These are phyloP conservation scores for Metschnikowia lochheadii DNA, from an alignment of 805 yeast genomes.

Conservation along the genomic window DNA sequence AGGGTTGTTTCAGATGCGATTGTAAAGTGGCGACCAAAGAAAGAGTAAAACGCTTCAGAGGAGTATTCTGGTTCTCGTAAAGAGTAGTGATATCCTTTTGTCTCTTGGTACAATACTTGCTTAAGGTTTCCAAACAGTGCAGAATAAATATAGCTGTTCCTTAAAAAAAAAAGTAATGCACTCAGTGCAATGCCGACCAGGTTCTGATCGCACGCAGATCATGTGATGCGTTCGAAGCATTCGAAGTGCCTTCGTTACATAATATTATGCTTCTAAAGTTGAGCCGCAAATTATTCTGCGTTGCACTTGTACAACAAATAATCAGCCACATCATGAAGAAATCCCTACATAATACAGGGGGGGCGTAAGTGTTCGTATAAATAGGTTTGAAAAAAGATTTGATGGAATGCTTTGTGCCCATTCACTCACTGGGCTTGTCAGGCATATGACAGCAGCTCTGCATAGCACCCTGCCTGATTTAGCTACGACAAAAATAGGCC, in stretches of 20 bases:
- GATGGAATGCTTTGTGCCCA: not conserved
- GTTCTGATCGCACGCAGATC: conserved; percentile 4
- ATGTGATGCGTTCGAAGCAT: conserved; percentile 4
- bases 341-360: not conserved
- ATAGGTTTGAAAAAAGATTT: not conserved
- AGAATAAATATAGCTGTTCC: not conserved
- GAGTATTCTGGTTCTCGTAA: not conserved
- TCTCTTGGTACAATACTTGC: not conserved
- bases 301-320: not conserved
- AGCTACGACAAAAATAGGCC: not conserved
- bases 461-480: not conserved
- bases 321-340: not conserved
- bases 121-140: not conserved
- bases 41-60: not conserved
- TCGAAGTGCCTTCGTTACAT: not conserved
- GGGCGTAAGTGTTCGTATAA: not conserved
- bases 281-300: not conserved
- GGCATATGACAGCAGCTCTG: not conserved
- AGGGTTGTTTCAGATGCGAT: not conserved
- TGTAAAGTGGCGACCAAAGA: not conserved
- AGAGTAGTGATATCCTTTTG: not conserved
- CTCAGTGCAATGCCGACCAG: conserved; percentile 1
- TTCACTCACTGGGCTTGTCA: not conserved
- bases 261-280: not conserved
- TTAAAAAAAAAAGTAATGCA: conserved; percentile 1